These are phyloP conservation scores for Poronia punctata DNA, from an alignment of 495 filamentous ascomycete species.

Conservation along the genomic window DNA sequence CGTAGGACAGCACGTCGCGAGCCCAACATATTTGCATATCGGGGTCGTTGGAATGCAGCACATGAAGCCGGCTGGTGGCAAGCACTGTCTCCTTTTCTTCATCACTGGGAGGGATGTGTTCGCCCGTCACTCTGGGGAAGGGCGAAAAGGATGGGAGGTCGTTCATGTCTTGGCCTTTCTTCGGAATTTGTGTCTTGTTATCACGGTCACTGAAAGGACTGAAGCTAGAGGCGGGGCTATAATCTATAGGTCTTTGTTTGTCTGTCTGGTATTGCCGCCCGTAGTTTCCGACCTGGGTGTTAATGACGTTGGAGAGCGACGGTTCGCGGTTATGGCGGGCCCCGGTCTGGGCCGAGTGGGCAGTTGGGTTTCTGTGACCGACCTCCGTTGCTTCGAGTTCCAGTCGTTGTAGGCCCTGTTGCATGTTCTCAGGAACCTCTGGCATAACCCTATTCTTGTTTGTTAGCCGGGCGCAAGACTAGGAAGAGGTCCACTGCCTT, in stretches of 20 bases:
- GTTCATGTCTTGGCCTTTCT: slow-evolving; percentile 26
- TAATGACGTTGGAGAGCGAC: slow-evolving; percentile 22
- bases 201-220: slow-evolving; percentile 37
- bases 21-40: slow-evolving; percentile 97
- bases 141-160: slow-evolving; percentile 81
- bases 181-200: slow-evolving; percentile 16
- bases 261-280: slow-evolving; percentile 24
- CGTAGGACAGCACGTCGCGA: slow-evolving; percentile 81
- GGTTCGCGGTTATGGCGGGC: slow-evolving; percentile 28
- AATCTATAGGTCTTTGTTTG: slow-evolving; percentile 15
- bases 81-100: slow-evolving; percentile 87
- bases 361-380: slow-evolving; percentile 26
- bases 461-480: slow-evolving; percentile 1
- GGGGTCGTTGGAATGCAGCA: slow-evolving; percentile 89
- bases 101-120: slow-evolving; percentile 89
- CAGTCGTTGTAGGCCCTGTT: slow-evolving; percentile 81
- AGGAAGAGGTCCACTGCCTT: no score
- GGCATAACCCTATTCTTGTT: slow-evolving; percentile 44
- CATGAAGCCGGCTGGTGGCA: slow-evolving; percentile 70
- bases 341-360: slow-evolving; percentile 17
- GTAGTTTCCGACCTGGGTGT: slow-evolving; percentile 23
- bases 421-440: slow-evolving; percentile 68
- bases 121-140: slow-evolving; percentile 78
- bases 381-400: slow-evolving; percentile 65
- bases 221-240: slow-evolving; percentile 34